phyloP scores from a whole-genome alignment of 306 rosid species.

The Cicer cuneatum region DNA sequence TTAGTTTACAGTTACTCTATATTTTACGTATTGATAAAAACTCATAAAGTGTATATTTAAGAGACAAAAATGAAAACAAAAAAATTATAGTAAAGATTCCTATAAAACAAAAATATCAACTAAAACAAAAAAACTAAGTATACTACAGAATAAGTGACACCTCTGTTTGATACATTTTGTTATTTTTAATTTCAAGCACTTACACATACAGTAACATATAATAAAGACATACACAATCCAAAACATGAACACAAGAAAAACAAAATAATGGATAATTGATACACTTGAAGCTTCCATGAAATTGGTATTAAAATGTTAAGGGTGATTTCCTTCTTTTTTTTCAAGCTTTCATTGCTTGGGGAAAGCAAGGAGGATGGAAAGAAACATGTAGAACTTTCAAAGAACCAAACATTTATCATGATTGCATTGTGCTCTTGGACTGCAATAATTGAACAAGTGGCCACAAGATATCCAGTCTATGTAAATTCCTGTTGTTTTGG shows the following conservation, averaged over 20 bases:
- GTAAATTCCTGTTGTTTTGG: constrained; percentile 76
- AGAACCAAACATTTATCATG: constrained; percentile 41
- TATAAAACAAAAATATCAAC: too few species aligned
- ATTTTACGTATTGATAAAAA: neutral
- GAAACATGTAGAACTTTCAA: constrained; percentile 34
- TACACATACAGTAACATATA: neutral
- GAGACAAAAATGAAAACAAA: neutral
- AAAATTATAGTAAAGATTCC: too few species aligned
- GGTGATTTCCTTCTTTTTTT: neutral
- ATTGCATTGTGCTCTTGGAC: constrained; percentile 60
- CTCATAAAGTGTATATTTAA: neutral
- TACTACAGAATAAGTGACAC: neutral
- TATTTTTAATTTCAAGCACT: constrained; percentile 36
- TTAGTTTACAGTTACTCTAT: neutral
- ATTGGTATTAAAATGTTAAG: constrained; percentile 36
- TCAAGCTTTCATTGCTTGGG: constrained; percentile 29
- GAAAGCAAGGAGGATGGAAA: constrained; percentile 9
- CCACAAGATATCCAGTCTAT: constrained; percentile 94
- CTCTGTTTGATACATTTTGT: neutral
- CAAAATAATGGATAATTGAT: constrained; percentile 41
- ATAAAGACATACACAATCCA: constrained; percentile 14
- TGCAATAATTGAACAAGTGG: constrained; percentile 92
- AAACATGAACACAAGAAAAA: constrained; percentile 9
- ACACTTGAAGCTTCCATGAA: constrained; percentile 34
- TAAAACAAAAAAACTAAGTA: neutral